Evolutionary conservation across 129 eudicot genomes (phyloP), one percentile per base, ranked within the genome.

Genomic region (Pseudognaphalium luteoalbum): DNA sequence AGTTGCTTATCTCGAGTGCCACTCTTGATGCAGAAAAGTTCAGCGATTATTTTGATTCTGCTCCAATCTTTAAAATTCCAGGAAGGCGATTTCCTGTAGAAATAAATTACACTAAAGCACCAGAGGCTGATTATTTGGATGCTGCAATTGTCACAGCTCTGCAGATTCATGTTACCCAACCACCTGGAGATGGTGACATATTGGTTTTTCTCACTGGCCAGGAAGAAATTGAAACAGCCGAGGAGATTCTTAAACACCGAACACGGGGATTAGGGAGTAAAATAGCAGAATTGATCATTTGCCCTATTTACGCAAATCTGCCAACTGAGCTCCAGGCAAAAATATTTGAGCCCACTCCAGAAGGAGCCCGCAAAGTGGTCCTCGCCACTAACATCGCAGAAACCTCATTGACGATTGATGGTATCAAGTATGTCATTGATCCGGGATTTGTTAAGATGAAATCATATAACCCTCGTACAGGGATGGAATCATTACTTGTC

Each of bases 151-250:
- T 93, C 52, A 90, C 97, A 0, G 91, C 97, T 70, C 90, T 93
- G 60, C 98, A 93, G 61, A 93, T 90, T 72, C 98, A 93, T 22
- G 97, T 93, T 34, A 88, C 89, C 16, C 91, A 90, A 68, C 87
- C 95, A 33, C 91, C 97, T 14, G 97, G 98, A 4, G 93, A 91
- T 72, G 98, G 98, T 25, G 98, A 93, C 77, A 88, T 93, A 66
- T 66, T 93, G 32, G 80, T 93, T 34, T 93, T 93, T 67, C 71
- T 93, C 20, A 90, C 98, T 5, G 98, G 98, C 4, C 98, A 93
- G 73, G 98, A 93, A 76, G 98, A 93, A 84, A 93, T 93, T 9
- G 98, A 93, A 76, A 84, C 98, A 19, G 98, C 98, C 5, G 98
- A 93, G 70, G 98, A 93, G 66, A 87, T 84, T 65, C 88, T 93